Evolutionary conservation across 306 rosid species (phyloP), one percentile per base, ranked within the genome.

Genomic region (Notholithocarpus densiflorus): DNA sequence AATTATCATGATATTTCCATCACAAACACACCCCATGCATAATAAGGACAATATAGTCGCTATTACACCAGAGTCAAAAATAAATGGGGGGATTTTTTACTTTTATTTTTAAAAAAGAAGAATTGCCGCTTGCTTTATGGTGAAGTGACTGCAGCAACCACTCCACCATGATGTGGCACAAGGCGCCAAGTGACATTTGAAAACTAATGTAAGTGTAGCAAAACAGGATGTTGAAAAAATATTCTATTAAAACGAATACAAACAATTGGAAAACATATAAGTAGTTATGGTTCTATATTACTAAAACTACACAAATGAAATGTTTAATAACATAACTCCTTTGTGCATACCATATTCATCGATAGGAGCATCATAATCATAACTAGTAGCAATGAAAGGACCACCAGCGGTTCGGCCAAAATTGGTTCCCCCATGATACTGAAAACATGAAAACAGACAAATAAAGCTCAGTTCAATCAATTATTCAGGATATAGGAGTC

Each of bases 371-470:
- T 95, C 99, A 57, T 95, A 95, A 87, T 95, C 99, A 82, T 95
- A 95, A 84, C 97, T 93, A 2, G 99, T 95, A 20, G 98, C 94
- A 37, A 95, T 95, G 60, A 95, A 95, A 11, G 99, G 99, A 78
- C 99, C 99, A 52, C 99, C 99, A 71, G 99, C 98, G 34, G 99
- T 95, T 84, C 99, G 90, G 54, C 99, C 99, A 74, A 95, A 95
- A 83, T 93, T 95, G 73, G 99, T 95, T 83, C 99, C 99, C 3
- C 99, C 99, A 0, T 95, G 99, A 68, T 95, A 95, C 99, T 95
- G 81, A 29, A 80, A 89, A 34, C 73, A 82, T 18, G 60, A 75
- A 80, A 73, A 77, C 66, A 66, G 75, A 74, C 15, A 79, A 68
- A 77, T 19, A 27, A 74, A 72, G 43, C 6, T 9, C 53, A 68